These are phyloP conservation scores for Aspergillus indologenus DNA, from an alignment of 495 filamentous ascomycete genomes.

Conservation along the genomic window DNA sequence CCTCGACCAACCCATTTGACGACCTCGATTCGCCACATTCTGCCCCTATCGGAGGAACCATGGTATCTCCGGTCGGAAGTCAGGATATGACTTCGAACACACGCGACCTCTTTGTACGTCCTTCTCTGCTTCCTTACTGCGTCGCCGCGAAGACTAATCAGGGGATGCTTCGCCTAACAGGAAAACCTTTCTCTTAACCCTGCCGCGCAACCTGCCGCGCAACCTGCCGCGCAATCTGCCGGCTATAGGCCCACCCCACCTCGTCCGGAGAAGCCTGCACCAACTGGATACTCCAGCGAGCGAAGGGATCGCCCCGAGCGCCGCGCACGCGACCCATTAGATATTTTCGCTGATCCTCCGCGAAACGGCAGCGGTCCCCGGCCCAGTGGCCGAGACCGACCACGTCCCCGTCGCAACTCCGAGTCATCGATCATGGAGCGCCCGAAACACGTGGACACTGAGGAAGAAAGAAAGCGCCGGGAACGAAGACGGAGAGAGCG, in stretches of 20 bases:
- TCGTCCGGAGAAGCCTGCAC: constrained; percentile 36
- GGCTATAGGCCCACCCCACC: constrained; percentile 40
- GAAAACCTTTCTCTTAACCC: constrained; percentile 43
- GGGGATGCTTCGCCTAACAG: constrained; percentile 15
- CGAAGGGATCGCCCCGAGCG: constrained; percentile 34
- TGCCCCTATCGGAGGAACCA: constrained; percentile 43
- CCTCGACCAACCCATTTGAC: constrained; percentile 91
- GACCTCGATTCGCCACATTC: constrained; percentile 51
- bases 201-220: constrained; percentile 35
- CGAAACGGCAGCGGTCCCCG: constrained; percentile 28
- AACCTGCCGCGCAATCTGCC: constrained; percentile 34
- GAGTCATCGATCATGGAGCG: constrained; percentile 84
- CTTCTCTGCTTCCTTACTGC: neutral
- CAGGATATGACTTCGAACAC: constrained; percentile 60
- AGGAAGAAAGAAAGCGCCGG: constrained; percentile 71
- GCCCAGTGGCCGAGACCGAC: constrained; percentile 37
- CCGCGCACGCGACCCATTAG: constrained; percentile 41
- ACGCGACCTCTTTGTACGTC: constrained; percentile 87
- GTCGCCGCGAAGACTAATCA: constrained; percentile 10
- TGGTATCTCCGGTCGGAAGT: constrained; percentile 54
- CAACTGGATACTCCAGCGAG: constrained; percentile 19
- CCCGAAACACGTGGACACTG: constrained; percentile 58
- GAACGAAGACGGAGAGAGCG: constrained; percentile 72
- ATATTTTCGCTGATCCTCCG: constrained; percentile 60
- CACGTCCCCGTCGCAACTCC: constrained; percentile 76